A percentile compares a stretch with the other conserved stretches of the same genome.
Conservation (phyloP, 805 yeast species). For the Kuraishia capsulata region DNA sequence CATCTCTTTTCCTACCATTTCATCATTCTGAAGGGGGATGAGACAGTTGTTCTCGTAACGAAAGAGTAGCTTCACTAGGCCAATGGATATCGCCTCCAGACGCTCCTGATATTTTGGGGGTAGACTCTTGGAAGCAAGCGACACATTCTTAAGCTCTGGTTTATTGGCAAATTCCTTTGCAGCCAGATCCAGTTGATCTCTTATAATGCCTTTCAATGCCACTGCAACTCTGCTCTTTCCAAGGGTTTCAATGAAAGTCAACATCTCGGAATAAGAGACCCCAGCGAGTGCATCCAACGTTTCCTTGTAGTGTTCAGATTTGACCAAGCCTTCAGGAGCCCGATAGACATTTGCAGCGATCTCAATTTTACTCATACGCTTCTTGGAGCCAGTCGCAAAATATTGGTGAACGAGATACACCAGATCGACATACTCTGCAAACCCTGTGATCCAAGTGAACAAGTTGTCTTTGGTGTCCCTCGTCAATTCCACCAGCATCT, state of each 20-base stretch:
- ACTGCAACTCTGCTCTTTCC: too few species aligned
- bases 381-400: neutral
- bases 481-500: neutral
- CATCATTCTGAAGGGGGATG: neutral
- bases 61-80: neutral
- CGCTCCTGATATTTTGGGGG: too few species aligned
- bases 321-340: neutral
- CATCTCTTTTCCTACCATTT: neutral
- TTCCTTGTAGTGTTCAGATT: too few species aligned
- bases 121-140: too few species aligned
- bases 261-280: too few species aligned
- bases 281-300: too few species aligned
- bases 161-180: too few species aligned
- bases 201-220: too few species aligned
- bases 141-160: too few species aligned
- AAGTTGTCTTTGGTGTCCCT: conserved; percentile 28
- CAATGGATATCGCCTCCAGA: neutral
- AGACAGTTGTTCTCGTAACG: neutral
- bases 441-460: neutral
- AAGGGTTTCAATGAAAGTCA: too few species aligned
- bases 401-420: neutral
- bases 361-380: neutral
- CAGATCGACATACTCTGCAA: neutral
- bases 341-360: neutral
- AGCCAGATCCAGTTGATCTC: too few species aligned